These are phyloP conservation scores for Thielaviopsis ethacetica DNA, from an alignment of 2,329 filamentous ascomycete species.

Conservation along the genomic window DNA sequence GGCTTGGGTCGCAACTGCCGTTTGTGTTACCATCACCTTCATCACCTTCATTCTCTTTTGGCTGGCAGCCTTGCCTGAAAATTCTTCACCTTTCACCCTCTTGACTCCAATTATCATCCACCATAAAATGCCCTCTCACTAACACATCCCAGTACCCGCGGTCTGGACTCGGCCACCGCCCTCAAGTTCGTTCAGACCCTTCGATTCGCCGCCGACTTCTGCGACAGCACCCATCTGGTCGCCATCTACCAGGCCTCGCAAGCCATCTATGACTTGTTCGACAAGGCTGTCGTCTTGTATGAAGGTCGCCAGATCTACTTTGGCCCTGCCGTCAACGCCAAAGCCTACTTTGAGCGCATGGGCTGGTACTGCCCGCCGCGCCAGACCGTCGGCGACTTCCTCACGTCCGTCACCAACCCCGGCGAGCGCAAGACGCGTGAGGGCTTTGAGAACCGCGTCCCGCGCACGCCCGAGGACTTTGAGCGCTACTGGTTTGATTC, in stretches of 20 bases:
- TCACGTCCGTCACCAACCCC: slow-evolving; percentile 52
- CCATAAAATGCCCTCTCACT: neutral
- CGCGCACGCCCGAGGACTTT: slow-evolving; percentile 55
- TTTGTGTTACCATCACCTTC: no score
- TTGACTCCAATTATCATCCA: neutral
- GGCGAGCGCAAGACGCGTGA: slow-evolving; percentile 36
- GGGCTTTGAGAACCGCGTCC: slow-evolving; percentile 45
- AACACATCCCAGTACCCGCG: slow-evolving; percentile 35
- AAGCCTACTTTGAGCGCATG: slow-evolving; percentile 48
- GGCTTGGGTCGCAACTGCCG: no score
- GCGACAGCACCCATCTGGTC: slow-evolving; percentile 43
- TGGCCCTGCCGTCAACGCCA: slow-evolving; percentile 43
- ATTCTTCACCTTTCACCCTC: neutral
- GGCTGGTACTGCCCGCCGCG: slow-evolving; percentile 52
- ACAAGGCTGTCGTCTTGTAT: slow-evolving; percentile 60
- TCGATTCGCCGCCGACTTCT: slow-evolving; percentile 47
- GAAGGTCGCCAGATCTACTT: slow-evolving; percentile 67
- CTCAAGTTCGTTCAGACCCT: slow-evolving; percentile 56
- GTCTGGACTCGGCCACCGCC: slow-evolving; percentile 58
- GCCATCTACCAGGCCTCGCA: slow-evolving; percentile 60
- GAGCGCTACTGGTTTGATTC: slow-evolving; percentile 31
- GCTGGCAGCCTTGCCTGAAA: no score
- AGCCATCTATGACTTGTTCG: slow-evolving; percentile 54
- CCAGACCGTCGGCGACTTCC: slow-evolving; percentile 53
- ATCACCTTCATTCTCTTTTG: no score